A percentile compares a stretch with the other conserved stretches of the same genome.
Conservation (phyloP, 495 filamentous ascomycete genomes). For the Penicillium canescens region DNA sequence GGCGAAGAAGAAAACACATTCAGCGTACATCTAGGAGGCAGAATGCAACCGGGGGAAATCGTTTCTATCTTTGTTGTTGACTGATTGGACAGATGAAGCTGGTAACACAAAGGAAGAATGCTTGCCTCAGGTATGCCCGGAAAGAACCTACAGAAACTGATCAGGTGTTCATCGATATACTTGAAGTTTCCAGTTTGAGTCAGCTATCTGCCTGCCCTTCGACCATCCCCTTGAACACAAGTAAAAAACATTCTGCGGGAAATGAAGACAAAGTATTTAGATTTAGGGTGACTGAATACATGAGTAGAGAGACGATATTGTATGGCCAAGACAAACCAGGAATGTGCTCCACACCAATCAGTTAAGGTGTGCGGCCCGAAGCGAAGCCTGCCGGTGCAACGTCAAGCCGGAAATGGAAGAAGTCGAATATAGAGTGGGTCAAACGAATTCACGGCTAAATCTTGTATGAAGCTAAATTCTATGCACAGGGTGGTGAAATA, state of each 20-base stretch:
- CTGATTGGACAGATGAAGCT: background rate
- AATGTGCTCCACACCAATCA: background rate
- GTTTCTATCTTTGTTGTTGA: background rate
- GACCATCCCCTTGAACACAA: background rate
- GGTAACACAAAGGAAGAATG: background rate
- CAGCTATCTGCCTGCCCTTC: too few species aligned
- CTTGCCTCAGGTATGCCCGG: background rate
- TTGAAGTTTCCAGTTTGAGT: background rate
- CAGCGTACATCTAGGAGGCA: background rate
- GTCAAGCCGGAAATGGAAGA: background rate
- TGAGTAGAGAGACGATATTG: background rate
- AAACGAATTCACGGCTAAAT: background rate
- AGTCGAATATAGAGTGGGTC: background rate
- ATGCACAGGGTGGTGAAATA: background rate
- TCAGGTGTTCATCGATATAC: background rate
- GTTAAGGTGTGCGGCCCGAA: slow-evolving; percentile 1
- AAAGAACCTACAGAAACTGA: background rate
- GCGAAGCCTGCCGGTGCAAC: background rate
- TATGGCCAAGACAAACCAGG: background rate
- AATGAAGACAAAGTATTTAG: background rate
- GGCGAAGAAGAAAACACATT: background rate
- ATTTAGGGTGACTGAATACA: background rate
- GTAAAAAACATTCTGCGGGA: background rate
- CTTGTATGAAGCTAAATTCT: background rate
- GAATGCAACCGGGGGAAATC: background rate